Evolutionary conservation across 1,284 basidiomycete genomes (phyloP).

Genomic region (Peniophora sp.): DNA sequence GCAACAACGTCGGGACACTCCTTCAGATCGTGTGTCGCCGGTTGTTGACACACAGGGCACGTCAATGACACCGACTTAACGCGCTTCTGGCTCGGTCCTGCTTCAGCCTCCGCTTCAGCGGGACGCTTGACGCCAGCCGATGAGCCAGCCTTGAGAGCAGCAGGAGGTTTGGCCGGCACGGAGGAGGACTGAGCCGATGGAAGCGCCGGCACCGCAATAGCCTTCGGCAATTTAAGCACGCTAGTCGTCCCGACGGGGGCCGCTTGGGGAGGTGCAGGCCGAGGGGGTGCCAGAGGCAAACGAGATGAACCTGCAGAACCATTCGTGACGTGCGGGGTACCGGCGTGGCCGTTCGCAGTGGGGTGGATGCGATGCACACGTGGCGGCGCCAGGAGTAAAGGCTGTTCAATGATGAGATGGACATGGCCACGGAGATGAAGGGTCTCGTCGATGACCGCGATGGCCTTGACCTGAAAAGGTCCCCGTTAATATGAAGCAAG

Average conservation of each 20-base stretch:
- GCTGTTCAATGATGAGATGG: slow-evolving; percentile 51
- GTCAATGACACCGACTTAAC: slow-evolving; percentile 13
- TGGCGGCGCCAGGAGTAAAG: slow-evolving; percentile 33
- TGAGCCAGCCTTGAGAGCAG: slow-evolving; percentile 13
- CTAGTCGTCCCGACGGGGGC: too few species aligned
- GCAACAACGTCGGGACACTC: slow-evolving; percentile 41
- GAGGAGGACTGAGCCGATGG: too few species aligned
- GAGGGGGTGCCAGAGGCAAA: too few species aligned
- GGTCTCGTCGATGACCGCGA: slow-evolving; percentile 57
- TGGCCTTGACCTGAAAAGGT: slow-evolving; percentile 44
- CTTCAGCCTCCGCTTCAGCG: slow-evolving; percentile 20
- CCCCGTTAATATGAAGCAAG: slow-evolving; percentile 7
- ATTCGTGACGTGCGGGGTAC: too few species aligned
- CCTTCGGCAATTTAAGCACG: too few species aligned
- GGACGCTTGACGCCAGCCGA: slow-evolving; percentile 24
- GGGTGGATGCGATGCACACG: background rate
- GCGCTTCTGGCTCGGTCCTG: slow-evolving; percentile 28
- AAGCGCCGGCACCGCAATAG: too few species aligned
- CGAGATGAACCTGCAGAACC: too few species aligned
- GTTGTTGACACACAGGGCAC: slow-evolving; percentile 39
- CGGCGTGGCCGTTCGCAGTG: too few species aligned
- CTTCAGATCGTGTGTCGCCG: slow-evolving; percentile 36
- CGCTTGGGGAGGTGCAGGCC: too few species aligned
- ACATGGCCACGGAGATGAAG: slow-evolving; percentile 45
- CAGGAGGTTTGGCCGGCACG: background rate